Evolutionary conservation across 2,329 filamentous ascomycete species (phyloP).

Genomic region (Colletotrichum horii): DNA sequence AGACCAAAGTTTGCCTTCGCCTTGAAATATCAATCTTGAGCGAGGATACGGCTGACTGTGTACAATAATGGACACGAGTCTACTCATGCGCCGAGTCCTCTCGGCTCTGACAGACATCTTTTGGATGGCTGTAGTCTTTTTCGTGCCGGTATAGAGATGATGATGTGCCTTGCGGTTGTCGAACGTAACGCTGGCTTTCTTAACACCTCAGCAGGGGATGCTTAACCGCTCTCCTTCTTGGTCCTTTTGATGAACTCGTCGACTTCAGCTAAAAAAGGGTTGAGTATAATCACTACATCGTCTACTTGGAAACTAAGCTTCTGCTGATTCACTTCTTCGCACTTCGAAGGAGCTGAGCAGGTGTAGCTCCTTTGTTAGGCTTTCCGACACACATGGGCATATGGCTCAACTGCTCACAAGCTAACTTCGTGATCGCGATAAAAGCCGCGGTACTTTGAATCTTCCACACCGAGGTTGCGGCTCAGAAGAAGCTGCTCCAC

Average conservation of each 20-base stretch:
- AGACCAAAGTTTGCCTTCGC: neutral
- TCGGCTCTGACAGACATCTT: accelerated
- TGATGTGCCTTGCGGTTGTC: neutral
- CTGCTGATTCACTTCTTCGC: neutral
- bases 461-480: neutral
- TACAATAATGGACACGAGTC: neutral
- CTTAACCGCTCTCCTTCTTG: neutral
- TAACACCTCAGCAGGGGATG: accelerated
- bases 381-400: neutral
- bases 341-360: neutral
- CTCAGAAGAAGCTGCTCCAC: neutral
- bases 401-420: neutral
- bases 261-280: neutral
- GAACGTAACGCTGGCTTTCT: neutral
- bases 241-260: accelerated
- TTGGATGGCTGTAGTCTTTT: neutral
- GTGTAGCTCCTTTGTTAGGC: neutral
- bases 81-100: neutral
- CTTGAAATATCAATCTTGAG: neutral
- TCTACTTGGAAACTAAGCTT: neutral
- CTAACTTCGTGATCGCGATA: neutral
- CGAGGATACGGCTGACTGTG: accelerated
- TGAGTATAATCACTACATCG: accelerated
- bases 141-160: accelerated
- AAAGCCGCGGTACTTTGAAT: neutral